phyloP scores from a whole-genome alignment of 1,284 basidiomycete genomes.

The Agaricales sp. region DNA sequence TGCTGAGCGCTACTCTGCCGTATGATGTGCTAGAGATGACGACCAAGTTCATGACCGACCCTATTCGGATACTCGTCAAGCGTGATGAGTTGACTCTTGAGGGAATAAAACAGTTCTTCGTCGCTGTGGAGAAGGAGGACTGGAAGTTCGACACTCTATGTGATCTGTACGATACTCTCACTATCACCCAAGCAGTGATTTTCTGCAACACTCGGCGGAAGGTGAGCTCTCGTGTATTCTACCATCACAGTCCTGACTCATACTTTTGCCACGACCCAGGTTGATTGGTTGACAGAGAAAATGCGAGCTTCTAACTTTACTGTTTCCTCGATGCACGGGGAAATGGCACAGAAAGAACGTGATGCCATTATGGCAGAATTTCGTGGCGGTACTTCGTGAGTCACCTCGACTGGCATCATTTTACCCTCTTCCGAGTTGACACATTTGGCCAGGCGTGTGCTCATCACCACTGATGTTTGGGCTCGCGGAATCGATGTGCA shows the following conservation, averaged over 20 bases:
- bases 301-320: constrained; percentile 97
- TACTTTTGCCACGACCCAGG: constrained; percentile 31
- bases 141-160: constrained; percentile 99
- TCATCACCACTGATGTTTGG: constrained; percentile 98
- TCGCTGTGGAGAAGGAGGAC: constrained; percentile 99
- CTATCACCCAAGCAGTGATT: constrained; percentile 99
- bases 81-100: constrained; percentile 99
- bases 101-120: constrained; percentile 99
- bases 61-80: constrained; percentile 97
- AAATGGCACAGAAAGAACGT: constrained; percentile 98
- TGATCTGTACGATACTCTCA: constrained; percentile 96
- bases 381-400: constrained; percentile 85
- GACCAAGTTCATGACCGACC: constrained; percentile 99
- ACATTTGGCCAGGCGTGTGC: constrained; percentile 62
- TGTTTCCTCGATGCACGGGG: constrained; percentile 95
- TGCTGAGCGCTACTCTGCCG: constrained; percentile 92
- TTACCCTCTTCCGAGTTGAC: constrained; percentile 9
- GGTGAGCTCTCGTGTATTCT: constrained; percentile 30
- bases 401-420: constrained; percentile 12
- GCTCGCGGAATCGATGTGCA: constrained; percentile 98
- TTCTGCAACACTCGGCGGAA: constrained; percentile 99
- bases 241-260: constrained; percentile 1
- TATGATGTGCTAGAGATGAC: constrained; percentile 99
- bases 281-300: constrained; percentile 99
- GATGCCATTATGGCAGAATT: constrained; percentile 99